Base-by-base conservation (phyloP, 176 grass and related monocot species). In the Themeda triandra region DNA sequence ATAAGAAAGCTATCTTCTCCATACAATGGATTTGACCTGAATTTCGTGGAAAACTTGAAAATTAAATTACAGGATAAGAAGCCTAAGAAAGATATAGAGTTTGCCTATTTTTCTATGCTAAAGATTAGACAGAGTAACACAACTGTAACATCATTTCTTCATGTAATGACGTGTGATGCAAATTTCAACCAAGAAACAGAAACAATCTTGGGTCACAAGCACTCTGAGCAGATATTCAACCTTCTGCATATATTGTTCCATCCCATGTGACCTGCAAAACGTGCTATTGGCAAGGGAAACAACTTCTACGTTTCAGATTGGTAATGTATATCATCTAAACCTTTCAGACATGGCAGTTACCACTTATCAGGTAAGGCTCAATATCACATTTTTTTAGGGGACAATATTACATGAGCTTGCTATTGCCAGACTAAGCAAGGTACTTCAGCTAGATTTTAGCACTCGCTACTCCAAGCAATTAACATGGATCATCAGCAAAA, bases 221-320 rank as follows among this genome's bases (percentile, higher is more conserved):
- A 17, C 56, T 62, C 42, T 73, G 12, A 69, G 81, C 63, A 78
- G 71, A 23, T 66, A 45, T 10, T 98, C 83, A 98, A 70, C 95
- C 95, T 78, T 98, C 95, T 41, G 77, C 92, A 82, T 98, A 92
- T 69, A 51, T 89, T 40, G 95, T 36, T 53, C 92, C 91, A 33
- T 91, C 89, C 88, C 89, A 44, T 44, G 91, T 88, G 73, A 95
- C 89, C 95, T 93, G 91, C 76, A 98, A 98, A 93, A 98, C 48
- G 92, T 92, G 82, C 17, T 65, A 12, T 77, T 83, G 30, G 87
- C 60, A 95, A 98, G 85, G 53, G 19, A 4, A 77, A 24, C 23
- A 12, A 10, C 36, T 13, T 1, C 29, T 18, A 56, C 40, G 29
- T 10, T 23, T 78, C 54, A 28, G 19, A 65, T 48, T 63, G 53